phyloP scores from a whole-genome alignment of 257 asterid genomes.

The Salvia hispanica region DNA sequence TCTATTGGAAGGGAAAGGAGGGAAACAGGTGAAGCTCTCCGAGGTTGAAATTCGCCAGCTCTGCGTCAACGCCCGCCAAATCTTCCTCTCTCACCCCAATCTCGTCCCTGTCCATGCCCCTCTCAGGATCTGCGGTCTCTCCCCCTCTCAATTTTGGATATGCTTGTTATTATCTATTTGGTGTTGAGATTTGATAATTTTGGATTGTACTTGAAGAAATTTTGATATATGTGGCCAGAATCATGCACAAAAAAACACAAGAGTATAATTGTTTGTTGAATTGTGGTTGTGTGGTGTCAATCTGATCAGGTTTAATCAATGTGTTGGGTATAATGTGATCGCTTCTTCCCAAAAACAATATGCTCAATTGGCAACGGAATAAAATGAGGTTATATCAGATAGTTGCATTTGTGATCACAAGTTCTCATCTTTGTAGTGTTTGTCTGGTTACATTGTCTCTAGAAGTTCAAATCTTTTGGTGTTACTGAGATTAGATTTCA shows the following conservation, averaged over 20 bases:
- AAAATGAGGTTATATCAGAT: neutral
- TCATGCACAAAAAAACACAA: neutral
- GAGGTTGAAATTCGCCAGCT: constrained; percentile 93
- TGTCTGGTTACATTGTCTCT: neutral
- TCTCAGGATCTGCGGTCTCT: constrained; percentile 70
- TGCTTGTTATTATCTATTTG: constrained; percentile 2
- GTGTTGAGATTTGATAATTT: constrained; percentile 1
- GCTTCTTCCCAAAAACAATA: neutral
- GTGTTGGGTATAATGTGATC: neutral
- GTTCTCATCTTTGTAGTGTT: neutral
- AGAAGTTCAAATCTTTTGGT: neutral
- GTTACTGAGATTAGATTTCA: neutral
- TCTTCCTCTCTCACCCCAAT: constrained; percentile 72
- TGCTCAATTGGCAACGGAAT: neutral
- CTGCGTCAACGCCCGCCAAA: constrained; percentile 80
- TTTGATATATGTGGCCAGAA: neutral
- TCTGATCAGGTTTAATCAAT: constrained; percentile 1
- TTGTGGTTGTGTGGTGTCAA: neutral
- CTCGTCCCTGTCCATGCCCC: constrained; percentile 75
- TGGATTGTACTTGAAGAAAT: neutral
- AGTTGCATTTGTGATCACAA: neutral
- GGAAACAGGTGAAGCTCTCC: constrained; percentile 85
- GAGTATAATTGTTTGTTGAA: constrained; percentile 18
- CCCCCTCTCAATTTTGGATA: neutral
- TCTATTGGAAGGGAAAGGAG: constrained; percentile 74